A percentile compares a stretch with the other conserved stretches of the same genome.
These are phyloP conservation scores for Saturnispora quitensis DNA, from an alignment of 805 yeast species.

Conservation along the genomic window DNA sequence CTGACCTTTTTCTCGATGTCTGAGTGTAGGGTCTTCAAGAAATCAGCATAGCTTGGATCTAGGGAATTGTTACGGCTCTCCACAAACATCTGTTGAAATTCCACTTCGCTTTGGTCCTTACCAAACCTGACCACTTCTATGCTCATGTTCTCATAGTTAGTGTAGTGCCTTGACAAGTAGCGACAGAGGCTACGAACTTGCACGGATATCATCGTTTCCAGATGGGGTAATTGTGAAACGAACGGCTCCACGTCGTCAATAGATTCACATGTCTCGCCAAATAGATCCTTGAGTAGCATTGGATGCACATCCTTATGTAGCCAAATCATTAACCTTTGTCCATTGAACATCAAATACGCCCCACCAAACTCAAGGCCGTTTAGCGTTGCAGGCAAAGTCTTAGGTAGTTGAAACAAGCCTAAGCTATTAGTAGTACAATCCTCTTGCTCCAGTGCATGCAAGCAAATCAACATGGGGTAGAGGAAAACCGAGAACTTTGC, in stretches of 20 bases:
- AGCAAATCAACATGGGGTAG: slow-evolving; percentile 71
- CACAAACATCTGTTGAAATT: slow-evolving; percentile 50
- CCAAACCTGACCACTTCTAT: slow-evolving; percentile 58
- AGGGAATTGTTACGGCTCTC: slow-evolving; percentile 62
- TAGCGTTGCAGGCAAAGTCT: slow-evolving; percentile 36
- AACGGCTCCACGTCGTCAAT: slow-evolving; percentile 38
- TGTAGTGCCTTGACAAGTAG: slow-evolving; percentile 38
- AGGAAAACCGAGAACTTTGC: slow-evolving; percentile 52
- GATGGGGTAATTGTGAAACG: slow-evolving; percentile 54
- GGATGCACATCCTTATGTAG: slow-evolving; percentile 63
- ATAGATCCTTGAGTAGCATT: slow-evolving; percentile 59
- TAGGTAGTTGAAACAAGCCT: slow-evolving; percentile 42
- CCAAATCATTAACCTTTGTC: slow-evolving; percentile 51
- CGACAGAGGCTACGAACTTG: slow-evolving; percentile 58
- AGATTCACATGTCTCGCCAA: slow-evolving; percentile 46
- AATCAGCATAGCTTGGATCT: slow-evolving; percentile 55
- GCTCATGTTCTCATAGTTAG: slow-evolving; percentile 34
- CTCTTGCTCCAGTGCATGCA: slow-evolving; percentile 52
- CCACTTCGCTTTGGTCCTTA: slow-evolving; percentile 48
- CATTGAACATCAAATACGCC: slow-evolving; percentile 69
- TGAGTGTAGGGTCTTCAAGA: slow-evolving; percentile 58
- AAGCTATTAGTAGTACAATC: slow-evolving; percentile 45
- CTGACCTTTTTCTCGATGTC: slow-evolving; percentile 43
- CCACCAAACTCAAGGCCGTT: slow-evolving; percentile 50
- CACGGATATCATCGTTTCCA: slow-evolving; percentile 57